Conservation (phyloP, 1,139 yeast species). For the Taphrina communis region DNA sequence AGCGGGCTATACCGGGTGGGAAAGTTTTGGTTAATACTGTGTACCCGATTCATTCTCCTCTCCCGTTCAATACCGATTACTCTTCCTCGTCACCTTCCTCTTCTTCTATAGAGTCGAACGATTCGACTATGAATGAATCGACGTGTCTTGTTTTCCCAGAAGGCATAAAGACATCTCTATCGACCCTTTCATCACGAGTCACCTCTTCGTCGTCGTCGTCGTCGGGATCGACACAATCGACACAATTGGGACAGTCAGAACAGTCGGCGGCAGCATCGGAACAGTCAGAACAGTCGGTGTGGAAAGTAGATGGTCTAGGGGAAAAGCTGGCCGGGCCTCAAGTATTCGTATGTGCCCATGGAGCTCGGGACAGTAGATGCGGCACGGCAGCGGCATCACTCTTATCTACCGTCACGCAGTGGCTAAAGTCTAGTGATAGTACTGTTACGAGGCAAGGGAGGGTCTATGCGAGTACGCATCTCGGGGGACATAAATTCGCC, state of each 20-base stretch:
- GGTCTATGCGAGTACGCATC: conserved; percentile 3
- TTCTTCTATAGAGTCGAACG: too few relatives aligned
- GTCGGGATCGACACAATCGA: neutral
- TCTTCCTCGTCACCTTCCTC: neutral
- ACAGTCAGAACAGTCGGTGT: too few relatives aligned
- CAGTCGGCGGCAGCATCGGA: too few relatives aligned
- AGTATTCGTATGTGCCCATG: conserved; percentile 24
- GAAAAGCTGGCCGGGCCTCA: neutral
- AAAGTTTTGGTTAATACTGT: too few relatives aligned
- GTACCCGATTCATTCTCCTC: too few relatives aligned
- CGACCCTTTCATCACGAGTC: neutral
- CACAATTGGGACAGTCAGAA: too few relatives aligned
- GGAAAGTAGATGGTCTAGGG: too few relatives aligned
- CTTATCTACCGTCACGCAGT: too few relatives aligned
- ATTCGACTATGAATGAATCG: neutral
- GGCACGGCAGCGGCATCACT: conserved; percentile 4
- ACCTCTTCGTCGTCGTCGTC: neutral
- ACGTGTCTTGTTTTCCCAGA: conserved; percentile 1
- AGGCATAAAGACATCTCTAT: neutral
- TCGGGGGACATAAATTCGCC: conserved; percentile 39
- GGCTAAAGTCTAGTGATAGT: too few relatives aligned
- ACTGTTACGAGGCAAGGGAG: neutral
- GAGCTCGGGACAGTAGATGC: conserved; percentile 24
- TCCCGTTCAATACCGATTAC: too few relatives aligned
- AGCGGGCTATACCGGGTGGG: too few relatives aligned